These are phyloP conservation scores for Fragaria iinumae DNA, from an alignment of 306 rosid genomes.

Conservation along the genomic window DNA sequence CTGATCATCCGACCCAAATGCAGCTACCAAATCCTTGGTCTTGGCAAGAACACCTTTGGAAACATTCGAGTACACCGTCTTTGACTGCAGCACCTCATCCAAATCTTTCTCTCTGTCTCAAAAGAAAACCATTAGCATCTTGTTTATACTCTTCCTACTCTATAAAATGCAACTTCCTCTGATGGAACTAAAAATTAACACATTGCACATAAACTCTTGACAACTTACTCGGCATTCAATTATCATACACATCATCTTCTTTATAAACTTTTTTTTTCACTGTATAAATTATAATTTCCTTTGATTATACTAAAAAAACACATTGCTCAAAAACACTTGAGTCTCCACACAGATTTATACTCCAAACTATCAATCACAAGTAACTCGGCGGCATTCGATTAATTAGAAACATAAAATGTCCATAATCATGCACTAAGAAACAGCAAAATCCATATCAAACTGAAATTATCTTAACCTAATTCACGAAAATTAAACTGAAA, in stretches of 20 bases:
- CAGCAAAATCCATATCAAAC: neutral
- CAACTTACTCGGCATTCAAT: no score
- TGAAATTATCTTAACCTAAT: neutral
- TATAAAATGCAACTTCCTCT: neutral
- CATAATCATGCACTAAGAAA: neutral
- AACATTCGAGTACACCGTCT: slow-evolving; percentile 77
- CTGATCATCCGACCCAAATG: slow-evolving; percentile 88
- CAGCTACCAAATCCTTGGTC: slow-evolving; percentile 67
- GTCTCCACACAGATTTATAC: neutral
- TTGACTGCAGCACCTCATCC: slow-evolving; percentile 94
- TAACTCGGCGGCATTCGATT: neutral
- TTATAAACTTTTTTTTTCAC: no score
- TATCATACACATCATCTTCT: no score
- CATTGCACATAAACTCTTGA: neutral
- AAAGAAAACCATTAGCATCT: neutral
- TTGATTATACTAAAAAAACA: no score
- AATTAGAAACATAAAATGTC: neutral
- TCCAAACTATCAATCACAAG: neutral
- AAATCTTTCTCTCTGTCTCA: slow-evolving; percentile 75
- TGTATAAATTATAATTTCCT: no score
- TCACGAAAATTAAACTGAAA: neutral
- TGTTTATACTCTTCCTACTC: neutral
- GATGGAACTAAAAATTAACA: neutral
- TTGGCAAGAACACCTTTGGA: slow-evolving; percentile 95
- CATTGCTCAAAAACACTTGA: neutral